Evolutionary conservation across 2,329 filamentous ascomycete genomes (phyloP), one percentile per base, ranked within the genome.

Genomic region (Harringtonia lauricola): DNA sequence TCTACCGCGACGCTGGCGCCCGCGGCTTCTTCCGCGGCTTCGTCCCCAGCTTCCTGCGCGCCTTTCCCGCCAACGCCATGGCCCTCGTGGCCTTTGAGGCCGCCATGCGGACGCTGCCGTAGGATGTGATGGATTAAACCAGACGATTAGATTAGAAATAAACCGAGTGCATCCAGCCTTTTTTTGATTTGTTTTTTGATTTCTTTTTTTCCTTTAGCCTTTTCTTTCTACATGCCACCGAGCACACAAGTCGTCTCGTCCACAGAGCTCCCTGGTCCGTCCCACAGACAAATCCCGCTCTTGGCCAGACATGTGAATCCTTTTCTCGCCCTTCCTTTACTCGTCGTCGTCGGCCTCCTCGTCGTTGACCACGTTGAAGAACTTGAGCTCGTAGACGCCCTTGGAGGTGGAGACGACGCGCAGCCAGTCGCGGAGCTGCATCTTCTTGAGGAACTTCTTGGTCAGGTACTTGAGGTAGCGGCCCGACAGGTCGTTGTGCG

Each of bases 371-470:
- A 98, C 89, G 79, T 98, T 98, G 88, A 94, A 98, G 89, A 98
- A 98, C 78, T 94, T 89, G 72, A 98, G 84, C 79, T 95, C 89
- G 78, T 98, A 98, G 56, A 95, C 89, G 66, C 92, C 90, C 76
- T 90, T 90, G 68, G 85, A 88, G 67, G 90, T 96, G 59, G 88
- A 94, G 64, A 98, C 92, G 60, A 98, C 90, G 63, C 92, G 89
- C 65, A 98, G 86, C 92, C 92, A 98, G 79, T 98, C 92, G 75
- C 92, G 87, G 67, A 98, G 86, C 81, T 96, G 90, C 79, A 95
- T 87, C 86, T 98, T 98, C 88, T 98, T 98, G 72, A 98, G 84
- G 84, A 95, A 98, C 81, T 98, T 98, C 87, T 98, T 98, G 70
- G 92, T 98, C 68, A 98, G 76, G 81, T 98, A 98, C 86, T 98